Evolutionary conservation across 75 land plant genomes (phyloP).

Genomic region (Cupressus sempervirens): DNA sequence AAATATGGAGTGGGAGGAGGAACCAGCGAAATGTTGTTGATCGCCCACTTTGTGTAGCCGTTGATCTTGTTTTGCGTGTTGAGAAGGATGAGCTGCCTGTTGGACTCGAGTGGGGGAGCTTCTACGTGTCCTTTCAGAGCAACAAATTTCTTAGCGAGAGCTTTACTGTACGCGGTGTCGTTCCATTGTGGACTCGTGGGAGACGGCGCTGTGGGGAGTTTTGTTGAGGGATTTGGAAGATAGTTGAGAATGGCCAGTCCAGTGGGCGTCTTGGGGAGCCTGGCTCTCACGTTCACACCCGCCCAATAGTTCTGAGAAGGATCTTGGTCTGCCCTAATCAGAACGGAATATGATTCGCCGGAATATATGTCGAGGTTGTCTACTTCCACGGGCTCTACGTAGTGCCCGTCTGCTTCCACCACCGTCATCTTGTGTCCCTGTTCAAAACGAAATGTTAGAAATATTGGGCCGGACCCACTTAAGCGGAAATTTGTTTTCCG

Average conservation of each 20-base stretch:
- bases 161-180: constrained; percentile 18
- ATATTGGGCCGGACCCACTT: too few relatives aligned
- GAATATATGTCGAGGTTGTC: too few relatives aligned
- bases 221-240: constrained; percentile 5
- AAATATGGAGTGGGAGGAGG: too few relatives aligned
- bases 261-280: too few relatives aligned
- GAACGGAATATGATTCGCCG: constrained; percentile 56
- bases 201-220: constrained; percentile 33
- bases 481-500: too few relatives aligned
- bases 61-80: too few relatives aligned
- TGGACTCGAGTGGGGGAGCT: constrained; percentile 41
- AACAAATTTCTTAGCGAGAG: constrained; percentile 11
- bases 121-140: constrained; percentile 22
- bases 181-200: constrained; percentile 66
- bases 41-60: too few relatives aligned
- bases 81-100: constrained; percentile 40
- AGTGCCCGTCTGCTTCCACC: constrained; percentile 28
- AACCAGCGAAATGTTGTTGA: too few relatives aligned
- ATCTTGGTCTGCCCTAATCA: constrained; percentile 63
- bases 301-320: constrained; percentile 62
- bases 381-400: too few relatives aligned
- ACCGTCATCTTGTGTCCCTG: constrained; percentile 77
- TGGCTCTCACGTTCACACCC: too few relatives aligned
- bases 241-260: too few relatives aligned
- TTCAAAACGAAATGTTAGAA: too few relatives aligned